Evolutionary conservation across 805 yeast species (phyloP), one percentile per base, ranked within the genome.

Genomic region (Teunomyces funiuensis): DNA sequence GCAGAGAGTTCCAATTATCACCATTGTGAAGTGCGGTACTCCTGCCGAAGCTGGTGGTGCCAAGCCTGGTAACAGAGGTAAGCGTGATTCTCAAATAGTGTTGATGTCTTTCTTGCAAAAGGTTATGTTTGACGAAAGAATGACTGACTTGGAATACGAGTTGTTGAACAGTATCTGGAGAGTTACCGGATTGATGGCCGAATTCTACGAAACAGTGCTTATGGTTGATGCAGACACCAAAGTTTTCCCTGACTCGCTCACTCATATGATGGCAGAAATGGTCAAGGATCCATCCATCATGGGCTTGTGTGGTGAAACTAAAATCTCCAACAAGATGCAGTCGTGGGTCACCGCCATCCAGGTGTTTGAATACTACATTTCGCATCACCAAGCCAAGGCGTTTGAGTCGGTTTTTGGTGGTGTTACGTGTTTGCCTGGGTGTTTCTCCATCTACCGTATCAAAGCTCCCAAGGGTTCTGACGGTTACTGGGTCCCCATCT

Each of bases 181-280:
- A 52, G 71, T 88, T 6, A 88, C 96, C 0, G 96, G 96, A 1
- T 66, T 89, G 31, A 84, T 88, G 80, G 82, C 95, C 0, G 88
- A 82, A 39, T 75, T 77, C 58, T 89, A 88, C 61, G 97, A 89
- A 58, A 69, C 84, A 28, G 82, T 86, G 29, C 66, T 90, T 23
- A 89, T 89, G 96, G 96, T 89, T 25, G 97, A 89, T 67, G 97
- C 97, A 3, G 97, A 89, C 66, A 88, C 97, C 0, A 80, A 80
- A 57, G 88, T 89, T 2, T 87, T 73, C 61, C 95, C 95, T 0
- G 96, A 90, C 60, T 82, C 91, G 3, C 57, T 88, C 48, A 85
- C 93, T 6, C 97, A 90, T 57, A 87, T 89, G 96, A 73, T 77
- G 48, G 96, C 95, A 1, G 87, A 85, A 54, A 82, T 89, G 87